Evolutionary conservation across 2,329 filamentous ascomycete genomes (phyloP).

Genomic region (Fusarium ambrosium): DNA sequence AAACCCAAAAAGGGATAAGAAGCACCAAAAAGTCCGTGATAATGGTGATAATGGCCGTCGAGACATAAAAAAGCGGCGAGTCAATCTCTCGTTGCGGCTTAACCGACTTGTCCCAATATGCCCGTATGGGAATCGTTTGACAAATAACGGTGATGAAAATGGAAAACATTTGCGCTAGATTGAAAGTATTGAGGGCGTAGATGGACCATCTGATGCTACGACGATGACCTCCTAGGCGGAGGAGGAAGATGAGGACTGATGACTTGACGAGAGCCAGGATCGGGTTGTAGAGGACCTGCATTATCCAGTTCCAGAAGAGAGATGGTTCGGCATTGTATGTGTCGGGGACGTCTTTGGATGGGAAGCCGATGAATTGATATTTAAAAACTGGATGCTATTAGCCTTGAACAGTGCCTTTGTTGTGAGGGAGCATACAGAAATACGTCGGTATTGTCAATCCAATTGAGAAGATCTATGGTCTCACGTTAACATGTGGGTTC

Average conservation of each 20-base stretch:
- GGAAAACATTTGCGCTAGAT: slow-evolving; percentile 47
- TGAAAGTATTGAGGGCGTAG: slow-evolving; percentile 52
- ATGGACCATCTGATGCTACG: slow-evolving; percentile 44
- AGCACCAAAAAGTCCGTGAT: slow-evolving; percentile 58
- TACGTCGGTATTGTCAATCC: slow-evolving; percentile 33
- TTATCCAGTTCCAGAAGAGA: slow-evolving; percentile 42
- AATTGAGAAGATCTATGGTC: slow-evolving; percentile 21
- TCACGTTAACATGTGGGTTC: background rate
- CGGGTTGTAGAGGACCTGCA: slow-evolving; percentile 57
- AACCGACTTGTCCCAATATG: slow-evolving; percentile 49
- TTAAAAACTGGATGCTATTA: slow-evolving; percentile 20
- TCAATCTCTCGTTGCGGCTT: slow-evolving; percentile 29
- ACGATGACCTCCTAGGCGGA: slow-evolving; percentile 52
- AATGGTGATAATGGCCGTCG: slow-evolving; percentile 55
- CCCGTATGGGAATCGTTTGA: slow-evolving; percentile 55
- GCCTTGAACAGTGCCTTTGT: background rate
- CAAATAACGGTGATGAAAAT: slow-evolving; percentile 56
- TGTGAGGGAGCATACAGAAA: slow-evolving; percentile 13
- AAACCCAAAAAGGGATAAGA: slow-evolving; percentile 57
- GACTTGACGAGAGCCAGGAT: slow-evolving; percentile 61
- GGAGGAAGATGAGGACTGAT: slow-evolving; percentile 61
- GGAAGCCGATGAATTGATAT: slow-evolving; percentile 38
- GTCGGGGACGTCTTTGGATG: slow-evolving; percentile 14
- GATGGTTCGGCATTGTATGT: slow-evolving; percentile 32
- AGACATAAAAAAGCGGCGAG: slow-evolving; percentile 54